These are phyloP conservation scores for Amaranthus palmeri DNA, from an alignment of 148 eudicot species.

Conservation along the genomic window DNA sequence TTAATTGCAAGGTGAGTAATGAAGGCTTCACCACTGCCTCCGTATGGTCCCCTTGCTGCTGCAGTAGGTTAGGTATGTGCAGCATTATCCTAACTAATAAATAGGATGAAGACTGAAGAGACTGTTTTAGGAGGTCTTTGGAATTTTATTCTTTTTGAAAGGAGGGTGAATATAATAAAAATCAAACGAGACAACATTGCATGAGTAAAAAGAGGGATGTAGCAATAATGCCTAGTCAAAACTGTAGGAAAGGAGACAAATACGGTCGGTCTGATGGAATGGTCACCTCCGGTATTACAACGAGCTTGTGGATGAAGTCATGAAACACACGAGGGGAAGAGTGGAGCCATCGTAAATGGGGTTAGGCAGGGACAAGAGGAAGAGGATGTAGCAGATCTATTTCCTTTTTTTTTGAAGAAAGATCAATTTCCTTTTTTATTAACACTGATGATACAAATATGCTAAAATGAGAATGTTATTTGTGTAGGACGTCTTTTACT, in stretches of 20 bases:
- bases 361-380: neutral
- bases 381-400: neutral
- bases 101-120: neutral
- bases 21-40: neutral
- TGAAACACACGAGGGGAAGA: neutral
- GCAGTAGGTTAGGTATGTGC: neutral
- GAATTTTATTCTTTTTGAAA: neutral
- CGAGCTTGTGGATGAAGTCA: too few relatives aligned
- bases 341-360: neutral
- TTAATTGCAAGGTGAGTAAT: neutral
- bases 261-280: neutral
- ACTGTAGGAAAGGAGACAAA: neutral
- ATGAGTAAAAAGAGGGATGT: too few relatives aligned
- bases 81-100: neutral
- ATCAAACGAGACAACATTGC: too few relatives aligned
- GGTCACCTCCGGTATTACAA: too few relatives aligned
- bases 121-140: neutral
- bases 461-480: neutral
- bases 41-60: neutral
- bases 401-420: neutral
- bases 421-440: neutral
- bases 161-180: too few relatives aligned
- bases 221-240: neutral
- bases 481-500: neutral
- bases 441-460: neutral